phyloP scores from a whole-genome alignment of 2,329 filamentous ascomycete genomes.

The Fusarium sp. region DNA sequence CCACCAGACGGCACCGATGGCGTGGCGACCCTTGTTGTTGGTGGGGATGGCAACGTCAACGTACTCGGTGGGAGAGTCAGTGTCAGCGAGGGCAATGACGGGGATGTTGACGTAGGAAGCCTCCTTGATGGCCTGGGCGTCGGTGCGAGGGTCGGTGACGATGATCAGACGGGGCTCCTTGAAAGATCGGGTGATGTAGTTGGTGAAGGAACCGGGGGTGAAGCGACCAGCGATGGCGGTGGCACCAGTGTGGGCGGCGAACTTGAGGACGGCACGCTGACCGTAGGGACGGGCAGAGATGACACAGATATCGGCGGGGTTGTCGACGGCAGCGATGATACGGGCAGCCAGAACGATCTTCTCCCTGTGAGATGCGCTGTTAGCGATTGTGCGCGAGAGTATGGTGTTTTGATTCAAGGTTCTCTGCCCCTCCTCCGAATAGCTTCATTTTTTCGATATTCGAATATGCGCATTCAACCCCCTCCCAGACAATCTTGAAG shows the following conservation, averaged over 20 bases:
- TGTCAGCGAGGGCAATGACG: slow-evolving; percentile 98
- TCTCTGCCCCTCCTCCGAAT: slow-evolving; percentile 36
- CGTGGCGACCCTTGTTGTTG: slow-evolving; percentile 99
- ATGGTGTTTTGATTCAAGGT: slow-evolving; percentile 36
- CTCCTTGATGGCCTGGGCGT: slow-evolving; percentile 99
- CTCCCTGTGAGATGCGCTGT: slow-evolving; percentile 73
- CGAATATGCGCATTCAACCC: not conserved
- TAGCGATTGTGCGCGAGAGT: slow-evolving; percentile 27
- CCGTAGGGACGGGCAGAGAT: slow-evolving; percentile 99
- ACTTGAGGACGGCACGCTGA: slow-evolving; percentile 99
- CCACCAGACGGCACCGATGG: slow-evolving; percentile 99
- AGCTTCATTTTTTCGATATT: slow-evolving; percentile 11
- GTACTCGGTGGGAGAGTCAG: slow-evolving; percentile 99
- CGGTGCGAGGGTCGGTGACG: slow-evolving; percentile 99
- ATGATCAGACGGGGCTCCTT: slow-evolving; percentile 99
- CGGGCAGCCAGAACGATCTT: slow-evolving; percentile 99
- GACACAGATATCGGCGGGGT: slow-evolving; percentile 98
- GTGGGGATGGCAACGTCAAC: slow-evolving; percentile 99
- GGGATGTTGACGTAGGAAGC: slow-evolving; percentile 99
- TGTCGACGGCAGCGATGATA: slow-evolving; percentile 99
- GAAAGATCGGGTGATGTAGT: slow-evolving; percentile 99
- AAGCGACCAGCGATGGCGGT: slow-evolving; percentile 99
- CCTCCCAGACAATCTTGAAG: not conserved
- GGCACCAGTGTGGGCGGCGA: slow-evolving; percentile 97
- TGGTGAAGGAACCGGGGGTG: slow-evolving; percentile 99